These are phyloP conservation scores for Urostyla sp. DNA, from an alignment of 73 alveolate species.

Conservation along the genomic window DNA sequence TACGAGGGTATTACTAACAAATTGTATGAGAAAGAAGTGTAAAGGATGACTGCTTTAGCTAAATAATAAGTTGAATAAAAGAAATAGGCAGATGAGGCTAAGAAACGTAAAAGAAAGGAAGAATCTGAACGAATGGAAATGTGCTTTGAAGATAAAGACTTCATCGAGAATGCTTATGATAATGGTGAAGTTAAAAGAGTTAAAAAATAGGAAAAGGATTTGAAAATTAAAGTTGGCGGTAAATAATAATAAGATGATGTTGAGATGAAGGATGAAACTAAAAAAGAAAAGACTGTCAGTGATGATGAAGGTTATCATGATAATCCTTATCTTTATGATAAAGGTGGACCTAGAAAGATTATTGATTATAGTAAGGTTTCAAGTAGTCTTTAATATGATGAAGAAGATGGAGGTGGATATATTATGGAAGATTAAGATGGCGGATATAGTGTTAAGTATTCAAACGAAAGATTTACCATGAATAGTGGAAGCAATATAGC, in stretches of 20 bases:
- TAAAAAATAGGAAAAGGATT: background rate
- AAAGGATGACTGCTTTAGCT: conserved; percentile 18
- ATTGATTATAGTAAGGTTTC: conserved; percentile 36
- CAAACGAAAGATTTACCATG: conserved; percentile 23
- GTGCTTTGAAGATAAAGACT: conserved; percentile 48
- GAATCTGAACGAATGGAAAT: background rate
- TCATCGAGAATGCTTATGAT: conserved; percentile 36
- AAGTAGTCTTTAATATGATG: conserved; percentile 32
- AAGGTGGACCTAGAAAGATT: conserved; percentile 46
- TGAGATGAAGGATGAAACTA: background rate
- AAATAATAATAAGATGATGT: background rate
- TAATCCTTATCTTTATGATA: conserved; percentile 45
- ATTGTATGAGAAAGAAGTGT: conserved; percentile 64
- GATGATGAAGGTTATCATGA: conserved; percentile 29
- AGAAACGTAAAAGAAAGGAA: background rate
- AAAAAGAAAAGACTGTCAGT: background rate
- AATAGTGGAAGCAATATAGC: too few relatives aligned
- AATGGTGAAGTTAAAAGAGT: background rate
- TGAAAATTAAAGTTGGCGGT: background rate
- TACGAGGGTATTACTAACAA: conserved; percentile 68
- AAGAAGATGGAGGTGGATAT: conserved; percentile 27
- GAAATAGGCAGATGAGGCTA: conserved; percentile 20
- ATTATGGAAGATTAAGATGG: conserved; percentile 14
- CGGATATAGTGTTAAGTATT: conserved; percentile 31
- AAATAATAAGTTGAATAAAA: conserved; percentile 34